These are phyloP conservation scores for Akebia trifoliata DNA, from an alignment of 164 flowering plant species.

Conservation along the genomic window DNA sequence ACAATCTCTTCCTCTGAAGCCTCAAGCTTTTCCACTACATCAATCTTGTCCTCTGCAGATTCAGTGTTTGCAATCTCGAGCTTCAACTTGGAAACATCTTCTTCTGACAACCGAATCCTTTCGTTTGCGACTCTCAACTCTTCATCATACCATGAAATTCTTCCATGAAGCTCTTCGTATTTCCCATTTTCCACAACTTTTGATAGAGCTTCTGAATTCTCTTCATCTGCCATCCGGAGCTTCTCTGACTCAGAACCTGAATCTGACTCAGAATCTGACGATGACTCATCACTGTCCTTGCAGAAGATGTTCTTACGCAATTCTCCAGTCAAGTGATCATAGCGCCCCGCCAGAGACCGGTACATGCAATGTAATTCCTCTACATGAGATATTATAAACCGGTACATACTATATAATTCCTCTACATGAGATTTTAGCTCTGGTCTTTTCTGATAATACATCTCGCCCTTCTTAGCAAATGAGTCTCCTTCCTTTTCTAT, in stretches of 20 bases:
- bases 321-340: conserved; percentile 80
- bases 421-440: conserved; percentile 70
- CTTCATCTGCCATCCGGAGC: conserved; percentile 37
- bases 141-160: conserved; percentile 42
- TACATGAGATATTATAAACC: too few relatives aligned
- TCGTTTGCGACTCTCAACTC: conserved; percentile 39
- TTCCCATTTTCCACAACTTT: conserved; percentile 24
- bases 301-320: conserved; percentile 44
- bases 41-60: conserved; percentile 18
- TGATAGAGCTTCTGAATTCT: conserved; percentile 19
- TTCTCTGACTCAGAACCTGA: conserved; percentile 54
- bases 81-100: conserved; percentile 45
- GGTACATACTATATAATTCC: too few relatives aligned
- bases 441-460: conserved; percentile 86
- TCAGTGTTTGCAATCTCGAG: conserved; percentile 34
- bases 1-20: conserved; percentile 40
- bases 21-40: conserved; percentile 25
- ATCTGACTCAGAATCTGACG: too few relatives aligned
- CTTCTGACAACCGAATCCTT: conserved; percentile 37
- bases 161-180: conserved; percentile 22
- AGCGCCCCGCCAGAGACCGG: conserved; percentile 83
- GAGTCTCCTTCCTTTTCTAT: conserved; percentile 94
- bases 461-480: conserved; percentile 83
- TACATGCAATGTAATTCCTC: too few relatives aligned
- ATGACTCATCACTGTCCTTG: conserved; percentile 52